Evolutionary conservation across 495 filamentous ascomycete species (phyloP), one percentile per base, ranked within the genome.

Genomic region (Neurospora tetraspora): DNA sequence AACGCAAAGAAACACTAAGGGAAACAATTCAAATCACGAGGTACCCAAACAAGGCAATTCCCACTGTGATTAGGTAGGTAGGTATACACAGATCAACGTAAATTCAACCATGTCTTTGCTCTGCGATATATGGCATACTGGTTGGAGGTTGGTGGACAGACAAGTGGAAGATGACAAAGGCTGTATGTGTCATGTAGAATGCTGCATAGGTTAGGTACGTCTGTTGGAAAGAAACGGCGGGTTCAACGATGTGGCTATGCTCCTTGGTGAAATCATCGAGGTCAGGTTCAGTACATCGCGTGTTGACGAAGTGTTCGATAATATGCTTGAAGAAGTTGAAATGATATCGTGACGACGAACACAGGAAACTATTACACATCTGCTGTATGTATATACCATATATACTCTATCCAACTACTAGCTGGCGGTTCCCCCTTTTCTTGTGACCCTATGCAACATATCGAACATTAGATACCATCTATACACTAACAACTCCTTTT

Each of bases 291-390:
- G 6, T 11, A 11, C 16, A 23, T 18, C 20, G 34, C 34, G 45
- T 69, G 39, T 59, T 71, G 69, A 69, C 37, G 70, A 38, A 37
- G 53, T 59, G 72, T 59, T 42, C 34, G 70, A 16, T n/a, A n/a
- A n/a, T 16, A 61, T 4, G 23, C 14, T 7, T 16, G 5, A 16
- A 31, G 6, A 61, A 1, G 27, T 9, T 6, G 20, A 34, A 34
- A 65, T 1, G 12, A 16, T 34, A 16, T 65, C 53, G 14, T 16
- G 14, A 9, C 8, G 7, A n/a, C n/a, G 16, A 34, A 34, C 53
- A 34, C 27, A 27, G 3, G 53, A 61, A 12, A 6, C 3, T 61
- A 3, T 61, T 4, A 61, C 12, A 61, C 53, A 61, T 34, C 20
- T 31, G 23, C 11, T 61, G 14, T 61, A n/a, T n/a, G n/a, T n/a